phyloP scores from a whole-genome alignment of 768 basidiomycete genomes.

The Heimioporus sp. region DNA sequence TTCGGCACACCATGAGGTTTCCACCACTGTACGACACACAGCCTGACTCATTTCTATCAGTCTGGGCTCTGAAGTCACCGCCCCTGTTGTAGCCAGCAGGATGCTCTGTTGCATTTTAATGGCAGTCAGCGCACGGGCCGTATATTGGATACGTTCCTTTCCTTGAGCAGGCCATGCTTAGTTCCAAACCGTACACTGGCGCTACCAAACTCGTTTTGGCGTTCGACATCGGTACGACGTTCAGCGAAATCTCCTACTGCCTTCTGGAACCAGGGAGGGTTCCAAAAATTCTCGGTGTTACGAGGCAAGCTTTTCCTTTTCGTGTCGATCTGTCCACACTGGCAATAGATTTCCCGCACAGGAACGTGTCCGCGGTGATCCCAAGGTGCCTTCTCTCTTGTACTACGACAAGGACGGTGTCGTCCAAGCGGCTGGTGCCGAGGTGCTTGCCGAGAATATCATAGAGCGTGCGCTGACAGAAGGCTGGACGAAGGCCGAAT shows the following conservation, averaged over 20 bases:
- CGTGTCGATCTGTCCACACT: too few relatives aligned
- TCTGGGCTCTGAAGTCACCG: too few relatives aligned
- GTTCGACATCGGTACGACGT: constrained; percentile 49
- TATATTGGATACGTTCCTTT: too few relatives aligned
- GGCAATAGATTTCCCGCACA: constrained; percentile 42
- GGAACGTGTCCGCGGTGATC: constrained; percentile 36
- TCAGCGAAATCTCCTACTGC: constrained; percentile 42
- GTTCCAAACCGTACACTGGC: constrained; percentile 6
- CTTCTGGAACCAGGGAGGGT: constrained; percentile 11
- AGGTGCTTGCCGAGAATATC: constrained; percentile 31
- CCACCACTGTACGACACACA: too few relatives aligned
- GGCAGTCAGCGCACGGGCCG: too few relatives aligned
- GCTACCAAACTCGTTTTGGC: constrained; percentile 39
- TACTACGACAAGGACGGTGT: constrained; percentile 40
- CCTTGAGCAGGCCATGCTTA: too few relatives aligned
- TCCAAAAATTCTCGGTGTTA: constrained; percentile 10
- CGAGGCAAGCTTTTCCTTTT: constrained; percentile 1
- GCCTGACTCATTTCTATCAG: too few relatives aligned
- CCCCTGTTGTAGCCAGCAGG: too few relatives aligned
- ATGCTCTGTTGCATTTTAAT: too few relatives aligned
- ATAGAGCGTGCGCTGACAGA: constrained; percentile 34
- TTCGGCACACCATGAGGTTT: too few relatives aligned
- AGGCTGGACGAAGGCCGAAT: constrained; percentile 12
- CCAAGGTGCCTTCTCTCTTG: constrained; percentile 44
- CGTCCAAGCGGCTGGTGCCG: constrained; percentile 40